A percentile compares a stretch with the other conserved stretches of the same genome.
Evolutionary conservation across 2,329 filamentous ascomycete genomes (phyloP).

Genomic region (Beauveria sp.): DNA sequence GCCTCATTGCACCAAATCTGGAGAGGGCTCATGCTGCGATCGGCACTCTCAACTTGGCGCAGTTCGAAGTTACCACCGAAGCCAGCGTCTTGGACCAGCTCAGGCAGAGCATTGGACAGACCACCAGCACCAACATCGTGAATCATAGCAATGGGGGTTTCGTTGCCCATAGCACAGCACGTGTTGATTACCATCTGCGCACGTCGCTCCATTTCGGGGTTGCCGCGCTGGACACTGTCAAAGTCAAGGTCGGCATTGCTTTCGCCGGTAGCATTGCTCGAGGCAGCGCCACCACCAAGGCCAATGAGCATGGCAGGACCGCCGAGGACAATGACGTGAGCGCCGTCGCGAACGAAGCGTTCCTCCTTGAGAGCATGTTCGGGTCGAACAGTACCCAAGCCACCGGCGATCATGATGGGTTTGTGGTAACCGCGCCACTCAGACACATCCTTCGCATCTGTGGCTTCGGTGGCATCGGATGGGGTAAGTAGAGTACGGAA

Average conservation of each 20-base stretch:
- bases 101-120: conserved; percentile 65
- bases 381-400: conserved; percentile 84
- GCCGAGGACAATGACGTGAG: conserved; percentile 85
- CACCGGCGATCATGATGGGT: conserved; percentile 96
- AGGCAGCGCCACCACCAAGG: conserved; percentile 89
- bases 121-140: conserved; percentile 96
- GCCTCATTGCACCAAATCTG: conserved; percentile 98
- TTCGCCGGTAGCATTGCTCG: conserved; percentile 81
- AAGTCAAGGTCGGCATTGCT: conserved; percentile 90
- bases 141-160: conserved; percentile 92
- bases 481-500: conserved; percentile 82
- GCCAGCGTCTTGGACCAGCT: conserved; percentile 85
- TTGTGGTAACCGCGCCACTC: conserved; percentile 93
- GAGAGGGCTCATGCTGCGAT: conserved; percentile 86
- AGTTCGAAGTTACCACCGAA: conserved; percentile 89
- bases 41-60: conserved; percentile 85
- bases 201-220: conserved; percentile 90
- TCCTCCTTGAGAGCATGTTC: conserved; percentile 84
- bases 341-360: conserved; percentile 73
- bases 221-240: conserved; percentile 92
- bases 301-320: conserved; percentile 97
- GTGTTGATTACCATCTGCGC: conserved; percentile 98
- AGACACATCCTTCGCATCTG: conserved; percentile 37
- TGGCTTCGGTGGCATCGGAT: conserved; percentile 31
- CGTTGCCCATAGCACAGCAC: conserved; percentile 72